Conservation (phyloP, 73 alveolate genomes). For the Tetrahymena elliotti region DNA sequence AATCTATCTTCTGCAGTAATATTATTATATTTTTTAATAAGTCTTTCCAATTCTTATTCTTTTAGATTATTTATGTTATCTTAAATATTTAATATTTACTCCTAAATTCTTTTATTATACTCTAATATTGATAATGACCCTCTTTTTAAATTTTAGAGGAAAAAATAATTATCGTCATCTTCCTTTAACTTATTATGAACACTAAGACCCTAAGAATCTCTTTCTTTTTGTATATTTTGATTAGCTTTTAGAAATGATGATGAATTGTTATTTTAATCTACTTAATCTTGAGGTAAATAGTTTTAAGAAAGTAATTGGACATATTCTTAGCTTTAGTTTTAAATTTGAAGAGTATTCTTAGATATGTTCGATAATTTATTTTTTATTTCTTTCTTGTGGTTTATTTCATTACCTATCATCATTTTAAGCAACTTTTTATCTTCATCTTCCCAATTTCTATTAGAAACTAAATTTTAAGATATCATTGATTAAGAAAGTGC, state of each 20-base stretch:
- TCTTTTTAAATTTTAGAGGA: background rate
- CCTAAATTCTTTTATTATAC: background rate
- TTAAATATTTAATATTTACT: background rate
- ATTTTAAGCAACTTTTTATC: background rate
- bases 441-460: background rate
- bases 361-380: background rate
- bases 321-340: background rate
- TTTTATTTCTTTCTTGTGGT: background rate
- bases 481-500: background rate
- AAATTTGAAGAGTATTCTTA: background rate
- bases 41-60: background rate
- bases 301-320: background rate
- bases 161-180: background rate
- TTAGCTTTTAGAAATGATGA: background rate
- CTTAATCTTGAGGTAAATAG: background rate
- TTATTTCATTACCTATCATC: background rate
- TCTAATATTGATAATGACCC: background rate
- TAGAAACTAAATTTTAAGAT: background rate
- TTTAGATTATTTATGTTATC: background rate
- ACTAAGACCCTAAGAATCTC: background rate
- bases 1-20: background rate
- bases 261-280: background rate
- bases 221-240: background rate
- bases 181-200: background rate
- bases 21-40: background rate